These are phyloP conservation scores for Rhynchospora tenuis DNA, from an alignment of 176 grass and related monocot genomes.

Conservation along the genomic window DNA sequence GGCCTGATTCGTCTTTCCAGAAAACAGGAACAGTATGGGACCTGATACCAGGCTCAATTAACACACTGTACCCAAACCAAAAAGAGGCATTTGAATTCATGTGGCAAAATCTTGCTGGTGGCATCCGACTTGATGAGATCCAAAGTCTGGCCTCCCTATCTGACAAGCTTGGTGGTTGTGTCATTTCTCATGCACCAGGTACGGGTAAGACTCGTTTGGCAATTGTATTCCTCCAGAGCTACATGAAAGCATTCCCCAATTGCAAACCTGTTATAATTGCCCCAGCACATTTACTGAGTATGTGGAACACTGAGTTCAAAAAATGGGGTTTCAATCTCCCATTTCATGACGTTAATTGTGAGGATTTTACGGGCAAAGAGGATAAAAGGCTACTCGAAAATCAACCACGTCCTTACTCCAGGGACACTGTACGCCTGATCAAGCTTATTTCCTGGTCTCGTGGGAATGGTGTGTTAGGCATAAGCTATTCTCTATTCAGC, in stretches of 20 bases:
- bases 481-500: constrained; percentile 69
- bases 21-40: constrained; percentile 55
- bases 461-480: constrained; percentile 57
- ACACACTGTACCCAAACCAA: constrained; percentile 70
- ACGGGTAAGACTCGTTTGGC: constrained; percentile 77
- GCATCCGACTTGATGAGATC: constrained; percentile 38
- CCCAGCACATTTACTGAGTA: constrained; percentile 48
- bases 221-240: constrained; percentile 71
- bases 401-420: constrained; percentile 7
- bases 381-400: constrained; percentile 30
- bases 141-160: neutral
- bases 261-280: constrained; percentile 70
- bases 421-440: constrained; percentile 1
- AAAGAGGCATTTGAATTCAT: constrained; percentile 74
- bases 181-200: constrained; percentile 94
- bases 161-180: constrained; percentile 56
- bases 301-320: constrained; percentile 66
- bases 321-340: constrained; percentile 72
- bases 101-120: constrained; percentile 68
- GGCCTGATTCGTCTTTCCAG: neutral
- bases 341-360: constrained; percentile 60
- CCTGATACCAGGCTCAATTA: constrained; percentile 49
- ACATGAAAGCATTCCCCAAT: constrained; percentile 51
- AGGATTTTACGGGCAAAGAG: constrained; percentile 36
- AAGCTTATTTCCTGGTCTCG: constrained; percentile 63